phyloP scores from a whole-genome alignment of 495 filamentous ascomycete species.

The Lasiosphaeriaceae sp. region DNA sequence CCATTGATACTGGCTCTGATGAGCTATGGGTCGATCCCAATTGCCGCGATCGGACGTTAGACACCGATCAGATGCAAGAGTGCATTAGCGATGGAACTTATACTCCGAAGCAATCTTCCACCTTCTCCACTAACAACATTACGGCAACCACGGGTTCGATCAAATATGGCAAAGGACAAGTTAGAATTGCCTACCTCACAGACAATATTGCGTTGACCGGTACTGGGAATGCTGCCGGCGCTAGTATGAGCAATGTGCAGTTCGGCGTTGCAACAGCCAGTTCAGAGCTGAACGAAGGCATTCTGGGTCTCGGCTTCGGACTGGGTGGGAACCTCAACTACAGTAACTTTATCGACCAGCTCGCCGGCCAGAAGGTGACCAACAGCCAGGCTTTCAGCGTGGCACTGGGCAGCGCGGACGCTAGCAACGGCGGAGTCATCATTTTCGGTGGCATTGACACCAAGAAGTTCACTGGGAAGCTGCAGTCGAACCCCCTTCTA shows the following conservation, averaged over 20 bases:
- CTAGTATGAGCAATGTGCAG: conserved; percentile 25
- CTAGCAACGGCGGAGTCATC: conserved; percentile 56
- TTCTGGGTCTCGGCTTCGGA: conserved; percentile 35
- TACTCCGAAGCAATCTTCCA: conserved; percentile 25
- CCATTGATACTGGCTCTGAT: conserved; percentile 38
- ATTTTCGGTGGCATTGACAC: conserved; percentile 89
- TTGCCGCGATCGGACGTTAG: conserved; percentile 22
- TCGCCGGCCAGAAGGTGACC: conserved; percentile 33
- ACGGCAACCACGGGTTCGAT: conserved; percentile 20
- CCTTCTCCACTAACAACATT: conserved; percentile 2
- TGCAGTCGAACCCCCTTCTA: conserved; percentile 62
- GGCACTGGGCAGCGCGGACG: conserved; percentile 35
- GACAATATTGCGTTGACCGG: conserved; percentile 31
- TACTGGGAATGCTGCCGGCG: conserved; percentile 18
- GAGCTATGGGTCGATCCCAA: conserved; percentile 42
- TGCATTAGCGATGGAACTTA: conserved; percentile 33
- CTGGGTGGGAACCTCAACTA: conserved; percentile 28
- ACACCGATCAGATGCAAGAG: conserved; percentile 23
- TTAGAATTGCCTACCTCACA: conserved; percentile 27
- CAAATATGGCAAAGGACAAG: conserved; percentile 33
- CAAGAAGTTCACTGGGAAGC: conserved; percentile 67
- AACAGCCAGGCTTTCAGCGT: conserved; percentile 39
- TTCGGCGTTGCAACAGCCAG: conserved; percentile 34
- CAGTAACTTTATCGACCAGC: conserved; percentile 36
- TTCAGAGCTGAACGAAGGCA: conserved; percentile 34